Evolutionary conservation across 2,329 filamentous ascomycete species (phyloP).

Genomic region (Hymenoscyphus infarciens): DNA sequence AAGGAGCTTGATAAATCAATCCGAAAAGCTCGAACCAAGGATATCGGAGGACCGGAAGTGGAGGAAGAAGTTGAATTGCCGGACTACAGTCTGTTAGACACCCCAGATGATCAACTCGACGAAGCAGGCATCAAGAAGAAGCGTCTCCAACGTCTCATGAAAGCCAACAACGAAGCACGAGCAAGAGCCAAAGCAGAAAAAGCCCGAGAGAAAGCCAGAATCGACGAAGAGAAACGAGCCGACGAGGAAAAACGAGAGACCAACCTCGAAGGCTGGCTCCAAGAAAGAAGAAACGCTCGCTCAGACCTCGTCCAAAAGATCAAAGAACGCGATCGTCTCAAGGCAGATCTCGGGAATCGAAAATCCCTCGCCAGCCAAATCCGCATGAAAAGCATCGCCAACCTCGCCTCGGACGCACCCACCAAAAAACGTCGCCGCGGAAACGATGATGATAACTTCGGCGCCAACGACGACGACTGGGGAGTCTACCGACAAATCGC

Average conservation of each 20-base stretch:
- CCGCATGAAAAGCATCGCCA: slow-evolving; percentile 97
- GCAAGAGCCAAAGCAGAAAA: slow-evolving; percentile 95
- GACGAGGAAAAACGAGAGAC: slow-evolving; percentile 82
- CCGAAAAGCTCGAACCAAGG: slow-evolving; percentile 85
- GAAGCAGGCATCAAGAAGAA: slow-evolving; percentile 90
- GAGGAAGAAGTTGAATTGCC: slow-evolving; percentile 76
- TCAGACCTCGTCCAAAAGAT: slow-evolving; percentile 71
- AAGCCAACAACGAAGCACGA: slow-evolving; percentile 90
- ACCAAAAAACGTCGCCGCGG: slow-evolving; percentile 79
- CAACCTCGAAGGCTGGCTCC: slow-evolving; percentile 82
- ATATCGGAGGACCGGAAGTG: slow-evolving; percentile 77
- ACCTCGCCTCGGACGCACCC: slow-evolving; percentile 86
- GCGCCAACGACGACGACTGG: slow-evolving; percentile 97
- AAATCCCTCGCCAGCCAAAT: slow-evolving; percentile 96
- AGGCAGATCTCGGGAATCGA: slow-evolving; percentile 91
- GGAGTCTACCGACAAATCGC: slow-evolving; percentile 92
- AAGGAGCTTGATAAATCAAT: slow-evolving; percentile 89
- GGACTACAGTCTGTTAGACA: slow-evolving; percentile 82
- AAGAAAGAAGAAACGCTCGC: slow-evolving; percentile 74
- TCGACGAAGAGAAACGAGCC: slow-evolving; percentile 76
- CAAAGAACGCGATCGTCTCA: slow-evolving; percentile 88
- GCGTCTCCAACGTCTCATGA: slow-evolving; percentile 85
- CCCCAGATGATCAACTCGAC: slow-evolving; percentile 88
- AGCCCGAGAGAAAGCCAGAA: slow-evolving; percentile 81
- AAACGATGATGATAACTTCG: slow-evolving; percentile 93